phyloP scores from a whole-genome alignment of 2,329 filamentous ascomycete species.

The Raffaelea ambrosiae region DNA sequence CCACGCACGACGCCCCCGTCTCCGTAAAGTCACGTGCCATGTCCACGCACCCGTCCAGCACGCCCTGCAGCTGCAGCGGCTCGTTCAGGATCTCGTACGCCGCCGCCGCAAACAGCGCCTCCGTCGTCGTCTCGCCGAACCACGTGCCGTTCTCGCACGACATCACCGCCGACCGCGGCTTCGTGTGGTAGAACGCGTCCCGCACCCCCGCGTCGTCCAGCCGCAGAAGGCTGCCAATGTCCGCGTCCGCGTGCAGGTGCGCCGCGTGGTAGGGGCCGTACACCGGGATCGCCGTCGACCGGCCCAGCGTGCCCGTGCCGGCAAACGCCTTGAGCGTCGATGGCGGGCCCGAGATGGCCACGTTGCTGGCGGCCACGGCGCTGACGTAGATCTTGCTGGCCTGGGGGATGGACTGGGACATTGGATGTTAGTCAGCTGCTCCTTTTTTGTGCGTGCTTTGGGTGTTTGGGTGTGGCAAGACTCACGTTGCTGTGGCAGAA shows the following conservation, averaged over 20 bases:
- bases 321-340: conserved; percentile 34
- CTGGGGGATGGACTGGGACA: conserved; percentile 28
- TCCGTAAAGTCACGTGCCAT: conserved; percentile 28
- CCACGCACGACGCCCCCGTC: conserved; percentile 30
- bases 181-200: conserved; percentile 30
- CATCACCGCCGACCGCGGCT: conserved; percentile 39
- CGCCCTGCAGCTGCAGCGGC: conserved; percentile 36
- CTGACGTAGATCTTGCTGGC: conserved; percentile 45
- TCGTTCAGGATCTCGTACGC: conserved; percentile 42
- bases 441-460: not conserved
- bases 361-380: conserved; percentile 36
- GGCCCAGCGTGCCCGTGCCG: conserved; percentile 28
- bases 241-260: conserved; percentile 37
- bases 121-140: conserved; percentile 30
- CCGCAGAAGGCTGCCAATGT: conserved; percentile 36
- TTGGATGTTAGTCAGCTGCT: not conserved
- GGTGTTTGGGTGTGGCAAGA: not conserved
- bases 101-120: conserved; percentile 31
- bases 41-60: conserved; percentile 37
- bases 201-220: conserved; percentile 30
- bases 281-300: conserved; percentile 40
- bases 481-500: conserved; percentile 49
- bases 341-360: conserved; percentile 48
- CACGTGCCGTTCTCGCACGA: conserved; percentile 39
- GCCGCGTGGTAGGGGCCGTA: conserved; percentile 49